Evolutionary conservation across 495 filamentous ascomycete species (phyloP).

Genomic region (Neurospora terricola): DNA sequence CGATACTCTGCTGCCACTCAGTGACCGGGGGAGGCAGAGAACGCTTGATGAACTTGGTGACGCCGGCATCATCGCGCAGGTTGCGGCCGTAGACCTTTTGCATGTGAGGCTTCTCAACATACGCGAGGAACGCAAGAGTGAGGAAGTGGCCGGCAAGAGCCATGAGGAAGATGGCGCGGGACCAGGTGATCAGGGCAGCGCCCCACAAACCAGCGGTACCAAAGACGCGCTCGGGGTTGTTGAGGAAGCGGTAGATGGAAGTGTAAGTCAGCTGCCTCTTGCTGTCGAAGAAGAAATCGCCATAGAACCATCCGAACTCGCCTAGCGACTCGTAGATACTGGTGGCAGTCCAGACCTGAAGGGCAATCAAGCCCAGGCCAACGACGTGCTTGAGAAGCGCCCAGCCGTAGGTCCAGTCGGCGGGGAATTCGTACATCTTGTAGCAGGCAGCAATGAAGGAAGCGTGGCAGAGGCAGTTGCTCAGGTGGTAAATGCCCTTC

Average conservation of each 20-base stretch:
- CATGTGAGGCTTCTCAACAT: conserved; percentile 96
- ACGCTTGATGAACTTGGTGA: conserved; percentile 80
- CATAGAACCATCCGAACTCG: conserved; percentile 99
- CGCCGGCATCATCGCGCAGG: conserved; percentile 76
- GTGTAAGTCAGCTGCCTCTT: conserved; percentile 83
- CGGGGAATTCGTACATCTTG: conserved; percentile 88
- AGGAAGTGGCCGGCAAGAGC: conserved; percentile 79
- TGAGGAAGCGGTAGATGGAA: conserved; percentile 94
- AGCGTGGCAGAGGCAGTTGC: conserved; percentile 77
- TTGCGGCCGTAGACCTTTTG: conserved; percentile 88
- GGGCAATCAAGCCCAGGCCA: conserved; percentile 65
- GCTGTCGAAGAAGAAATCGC: conserved; percentile 92
- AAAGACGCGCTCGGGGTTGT: conserved; percentile 91
- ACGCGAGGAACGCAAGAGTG: conserved; percentile 78
- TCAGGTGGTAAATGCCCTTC: conserved; percentile 92
- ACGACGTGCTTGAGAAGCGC: conserved; percentile 79
- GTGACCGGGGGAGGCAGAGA: conserved; percentile 72
- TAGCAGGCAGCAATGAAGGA: conserved; percentile 86
- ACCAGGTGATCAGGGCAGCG: conserved; percentile 84
- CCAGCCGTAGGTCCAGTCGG: conserved; percentile 75
- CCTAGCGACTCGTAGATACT: conserved; percentile 95
- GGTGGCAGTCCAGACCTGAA: conserved; percentile 87
- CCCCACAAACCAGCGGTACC: conserved; percentile 96
- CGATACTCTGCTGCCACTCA: conserved; percentile 69
- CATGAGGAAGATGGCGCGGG: conserved; percentile 68